A percentile compares a stretch with the other conserved stretches of the same genome.
These are phyloP conservation scores for Starmerella vaccinii DNA, from an alignment of 805 yeast genomes.

Conservation along the genomic window DNA sequence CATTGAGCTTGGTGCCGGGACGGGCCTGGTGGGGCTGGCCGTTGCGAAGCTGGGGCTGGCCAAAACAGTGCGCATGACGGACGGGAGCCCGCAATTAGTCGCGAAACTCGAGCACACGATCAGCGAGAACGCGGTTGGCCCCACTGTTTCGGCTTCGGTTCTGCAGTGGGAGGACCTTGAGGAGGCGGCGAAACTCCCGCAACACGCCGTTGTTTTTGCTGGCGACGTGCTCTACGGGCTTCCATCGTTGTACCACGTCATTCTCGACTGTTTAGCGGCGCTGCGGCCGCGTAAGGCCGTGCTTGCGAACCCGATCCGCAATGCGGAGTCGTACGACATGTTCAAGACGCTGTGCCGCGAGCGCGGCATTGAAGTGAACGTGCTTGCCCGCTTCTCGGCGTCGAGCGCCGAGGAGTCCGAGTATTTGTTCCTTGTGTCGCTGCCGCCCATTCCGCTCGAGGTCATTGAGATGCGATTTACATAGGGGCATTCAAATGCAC, in stretches of 20 bases:
- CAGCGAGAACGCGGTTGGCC: not conserved
- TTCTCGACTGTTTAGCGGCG: slow-evolving; percentile 6
- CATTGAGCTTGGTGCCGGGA: slow-evolving; percentile 21
- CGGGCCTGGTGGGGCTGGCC: slow-evolving; percentile 21
- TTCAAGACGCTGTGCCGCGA: slow-evolving; percentile 11
- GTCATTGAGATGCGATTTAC: slow-evolving; percentile 6
- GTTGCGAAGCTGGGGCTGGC: slow-evolving; percentile 8
- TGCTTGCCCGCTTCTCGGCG: slow-evolving; percentile 2
- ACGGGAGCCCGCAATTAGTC: slow-evolving; percentile 14
- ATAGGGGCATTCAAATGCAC: no score
- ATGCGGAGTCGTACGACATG: slow-evolving; percentile 8
- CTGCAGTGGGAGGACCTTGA: slow-evolving; percentile 17
- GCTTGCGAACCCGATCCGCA: slow-evolving; percentile 18
- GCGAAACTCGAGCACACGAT: not conserved
- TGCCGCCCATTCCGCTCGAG: slow-evolving; percentile 20
- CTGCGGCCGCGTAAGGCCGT: slow-evolving; percentile 8
- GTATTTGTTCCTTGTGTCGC: slow-evolving; percentile 16
- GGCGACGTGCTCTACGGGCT: slow-evolving; percentile 21
- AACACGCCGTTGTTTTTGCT: slow-evolving; percentile 9
- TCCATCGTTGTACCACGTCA: slow-evolving; percentile 1
- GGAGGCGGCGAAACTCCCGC: slow-evolving; percentile 9
- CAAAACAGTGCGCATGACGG: slow-evolving; percentile 9
- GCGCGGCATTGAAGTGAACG: not conserved
- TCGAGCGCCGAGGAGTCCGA: slow-evolving; percentile 10
- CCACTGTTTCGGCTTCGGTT: not conserved